Evolutionary conservation across 1,284 basidiomycete genomes (phyloP).

Genomic region (Stereum hirsutum): DNA sequence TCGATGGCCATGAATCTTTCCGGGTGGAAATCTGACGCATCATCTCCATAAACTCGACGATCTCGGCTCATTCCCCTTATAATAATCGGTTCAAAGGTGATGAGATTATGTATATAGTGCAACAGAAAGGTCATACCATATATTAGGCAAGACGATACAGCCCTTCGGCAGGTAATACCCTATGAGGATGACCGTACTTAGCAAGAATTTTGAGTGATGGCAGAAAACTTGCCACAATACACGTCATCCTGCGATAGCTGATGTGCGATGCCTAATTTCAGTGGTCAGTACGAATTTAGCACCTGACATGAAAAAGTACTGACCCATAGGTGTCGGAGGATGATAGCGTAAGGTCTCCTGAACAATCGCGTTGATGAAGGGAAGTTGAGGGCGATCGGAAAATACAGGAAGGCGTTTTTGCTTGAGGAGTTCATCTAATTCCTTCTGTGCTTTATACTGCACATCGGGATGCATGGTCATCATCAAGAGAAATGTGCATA

Average conservation of each 20-base stretch:
- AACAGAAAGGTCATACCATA: neutral
- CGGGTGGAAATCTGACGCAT: slow-evolving; percentile 13
- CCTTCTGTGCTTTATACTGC: neutral
- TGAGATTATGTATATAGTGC: too few species aligned
- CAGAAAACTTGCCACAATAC: slow-evolving; percentile 7
- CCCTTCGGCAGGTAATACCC: neutral
- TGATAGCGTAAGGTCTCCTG: neutral
- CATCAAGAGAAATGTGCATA: neutral
- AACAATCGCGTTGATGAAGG: neutral
- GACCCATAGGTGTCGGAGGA: neutral
- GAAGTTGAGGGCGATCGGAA: neutral
- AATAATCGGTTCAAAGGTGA: too few species aligned
- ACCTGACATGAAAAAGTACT: neutral
- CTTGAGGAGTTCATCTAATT: neutral
- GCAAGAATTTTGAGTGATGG: too few species aligned
- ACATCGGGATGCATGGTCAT: neutral
- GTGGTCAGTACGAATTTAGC: slow-evolving; percentile 3
- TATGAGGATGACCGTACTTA: too few species aligned
- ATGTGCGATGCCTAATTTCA: slow-evolving; percentile 12
- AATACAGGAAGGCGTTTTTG: neutral
- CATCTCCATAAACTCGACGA: slow-evolving; percentile 9
- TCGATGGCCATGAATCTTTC: slow-evolving; percentile 11
- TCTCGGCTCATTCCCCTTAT: slow-evolving; percentile 10
- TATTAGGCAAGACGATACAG: neutral
- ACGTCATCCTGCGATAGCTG: slow-evolving; percentile 12